phyloP scores from a whole-genome alignment of 345 rosid genomes.

The Isatis tinctoria region DNA sequence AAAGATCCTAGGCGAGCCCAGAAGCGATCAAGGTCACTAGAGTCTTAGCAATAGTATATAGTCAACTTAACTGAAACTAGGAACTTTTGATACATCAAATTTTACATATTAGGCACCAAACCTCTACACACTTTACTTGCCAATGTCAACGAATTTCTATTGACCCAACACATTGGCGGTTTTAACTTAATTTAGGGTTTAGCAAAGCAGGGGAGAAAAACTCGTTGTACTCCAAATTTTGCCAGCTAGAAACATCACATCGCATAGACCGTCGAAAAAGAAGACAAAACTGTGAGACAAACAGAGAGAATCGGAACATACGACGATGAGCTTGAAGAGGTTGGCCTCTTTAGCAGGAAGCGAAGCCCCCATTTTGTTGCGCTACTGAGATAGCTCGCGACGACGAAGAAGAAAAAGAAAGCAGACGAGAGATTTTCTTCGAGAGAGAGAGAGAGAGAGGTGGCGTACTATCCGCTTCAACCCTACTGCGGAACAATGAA shows the following conservation, averaged over 20 bases:
- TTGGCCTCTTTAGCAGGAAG: conserved; percentile 99
- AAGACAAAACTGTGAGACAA: not conserved
- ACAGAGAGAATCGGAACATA: conserved; percentile 44
- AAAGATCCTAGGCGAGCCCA: conserved; percentile 1
- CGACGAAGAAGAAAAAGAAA: not conserved
- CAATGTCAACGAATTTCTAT: conserved; percentile 5
- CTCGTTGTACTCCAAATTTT: not conserved
- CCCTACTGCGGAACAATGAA: conserved; percentile 51
- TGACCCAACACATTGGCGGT: conserved; percentile 14
- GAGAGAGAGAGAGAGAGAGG: conserved; percentile 10
- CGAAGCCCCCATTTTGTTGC: conserved; percentile 74
- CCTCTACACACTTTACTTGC: not conserved
- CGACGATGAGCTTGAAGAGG: conserved; percentile 99
- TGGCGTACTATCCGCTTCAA: conserved; percentile 83
- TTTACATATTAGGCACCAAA: not conserved
- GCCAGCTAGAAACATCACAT: not conserved
- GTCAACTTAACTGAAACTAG: conserved; percentile 3
- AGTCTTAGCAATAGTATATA: conserved; percentile 5
- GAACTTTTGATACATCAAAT: not conserved
- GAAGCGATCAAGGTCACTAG: conserved; percentile 20
- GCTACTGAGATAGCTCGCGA: conserved; percentile 26
- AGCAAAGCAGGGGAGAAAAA: not conserved
- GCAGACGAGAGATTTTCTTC: conserved; percentile 6
- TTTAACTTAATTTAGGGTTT: conserved; percentile 21
- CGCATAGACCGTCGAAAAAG: not conserved